Percentiles rank a stretch among this genome's conserved stretches.
Evolutionary conservation across 306 rosid species (phyloP).

Genomic region (Gastrolobium villosum): DNA sequence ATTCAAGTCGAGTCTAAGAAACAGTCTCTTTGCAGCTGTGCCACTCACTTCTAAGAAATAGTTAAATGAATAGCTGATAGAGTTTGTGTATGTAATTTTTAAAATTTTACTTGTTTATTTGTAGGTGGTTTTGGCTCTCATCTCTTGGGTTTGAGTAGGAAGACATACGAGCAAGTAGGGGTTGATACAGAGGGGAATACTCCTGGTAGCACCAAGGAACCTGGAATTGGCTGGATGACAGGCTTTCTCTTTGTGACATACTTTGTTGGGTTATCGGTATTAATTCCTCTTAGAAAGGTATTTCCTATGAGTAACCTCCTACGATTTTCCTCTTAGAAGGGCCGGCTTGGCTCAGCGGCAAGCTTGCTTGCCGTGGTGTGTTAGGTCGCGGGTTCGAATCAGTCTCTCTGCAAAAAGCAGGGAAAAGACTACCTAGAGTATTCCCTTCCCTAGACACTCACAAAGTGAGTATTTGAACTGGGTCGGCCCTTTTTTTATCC

Average conservation of each 20-base stretch:
- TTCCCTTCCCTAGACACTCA: no score
- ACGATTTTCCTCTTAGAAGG: no score
- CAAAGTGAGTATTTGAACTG: no score
- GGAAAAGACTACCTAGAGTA: no score
- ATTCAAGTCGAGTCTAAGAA: no score
- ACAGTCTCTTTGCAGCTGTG: no score
- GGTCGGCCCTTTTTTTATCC: no score
- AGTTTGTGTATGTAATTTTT: background rate
- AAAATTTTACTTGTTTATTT: constrained; percentile 30
- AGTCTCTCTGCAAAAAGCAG: no score
- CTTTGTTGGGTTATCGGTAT: constrained; percentile 83
- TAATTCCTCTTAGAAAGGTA: constrained; percentile 95
- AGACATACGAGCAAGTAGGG: constrained; percentile 80
- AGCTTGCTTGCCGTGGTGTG: no score
- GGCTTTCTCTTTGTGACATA: constrained; percentile 84
- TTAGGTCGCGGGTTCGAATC: no score
- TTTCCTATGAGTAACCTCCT: constrained; percentile 1
- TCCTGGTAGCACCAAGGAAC: constrained; percentile 79
- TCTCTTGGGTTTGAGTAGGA: constrained; percentile 77
- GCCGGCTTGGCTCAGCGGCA: no score
- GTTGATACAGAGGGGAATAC: constrained; percentile 72
- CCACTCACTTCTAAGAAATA: no score
- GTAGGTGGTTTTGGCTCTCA: constrained; percentile 95
- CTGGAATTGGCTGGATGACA: constrained; percentile 89
- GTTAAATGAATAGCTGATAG: background rate